These are phyloP conservation scores for Arctium minus DNA, from an alignment of 129 eudicot genomes.

Conservation along the genomic window DNA sequence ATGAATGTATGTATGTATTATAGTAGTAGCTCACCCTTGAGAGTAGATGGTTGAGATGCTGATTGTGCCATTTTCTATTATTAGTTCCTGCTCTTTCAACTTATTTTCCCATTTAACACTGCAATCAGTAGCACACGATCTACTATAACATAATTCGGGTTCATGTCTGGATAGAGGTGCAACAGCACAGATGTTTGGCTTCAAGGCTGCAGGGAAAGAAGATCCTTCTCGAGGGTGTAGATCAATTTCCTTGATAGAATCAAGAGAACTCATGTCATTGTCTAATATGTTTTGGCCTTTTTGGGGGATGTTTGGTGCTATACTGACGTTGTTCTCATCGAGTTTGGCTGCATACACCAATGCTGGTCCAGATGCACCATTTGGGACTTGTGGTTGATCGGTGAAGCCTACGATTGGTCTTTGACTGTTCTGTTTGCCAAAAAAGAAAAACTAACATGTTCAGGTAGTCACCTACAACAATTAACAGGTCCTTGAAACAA, in stretches of 20 bases:
- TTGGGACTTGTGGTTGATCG: slow-evolving; percentile 41
- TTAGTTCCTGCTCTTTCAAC: slow-evolving; percentile 54
- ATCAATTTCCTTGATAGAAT: slow-evolving; percentile 21
- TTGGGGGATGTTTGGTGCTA: slow-evolving; percentile 36
- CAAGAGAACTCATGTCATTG: slow-evolving; percentile 20
- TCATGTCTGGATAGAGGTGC: neutral
- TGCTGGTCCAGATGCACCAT: slow-evolving; percentile 36
- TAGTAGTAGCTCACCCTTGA: slow-evolving; percentile 50
- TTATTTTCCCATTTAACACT: slow-evolving; percentile 27
- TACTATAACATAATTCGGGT: slow-evolving; percentile 29
- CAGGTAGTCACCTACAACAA: neutral
- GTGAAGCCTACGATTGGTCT: slow-evolving; percentile 41
- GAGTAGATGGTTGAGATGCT: slow-evolving; percentile 83
- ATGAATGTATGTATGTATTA: neutral
- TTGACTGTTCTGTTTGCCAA: slow-evolving; percentile 38
- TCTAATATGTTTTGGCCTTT: slow-evolving; percentile 48
- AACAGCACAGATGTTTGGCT: neutral
- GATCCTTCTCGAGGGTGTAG: slow-evolving; percentile 15
- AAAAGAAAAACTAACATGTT: neutral
- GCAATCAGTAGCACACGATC: slow-evolving; percentile 48
- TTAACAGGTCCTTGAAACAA: neutral
- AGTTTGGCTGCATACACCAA: slow-evolving; percentile 34
- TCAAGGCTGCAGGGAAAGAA: slow-evolving; percentile 16
- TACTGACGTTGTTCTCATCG: slow-evolving; percentile 33
- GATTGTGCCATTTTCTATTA: slow-evolving; percentile 85